These are phyloP conservation scores for Kernera saxatilis DNA, from an alignment of 345 rosid genomes.

Conservation along the genomic window DNA sequence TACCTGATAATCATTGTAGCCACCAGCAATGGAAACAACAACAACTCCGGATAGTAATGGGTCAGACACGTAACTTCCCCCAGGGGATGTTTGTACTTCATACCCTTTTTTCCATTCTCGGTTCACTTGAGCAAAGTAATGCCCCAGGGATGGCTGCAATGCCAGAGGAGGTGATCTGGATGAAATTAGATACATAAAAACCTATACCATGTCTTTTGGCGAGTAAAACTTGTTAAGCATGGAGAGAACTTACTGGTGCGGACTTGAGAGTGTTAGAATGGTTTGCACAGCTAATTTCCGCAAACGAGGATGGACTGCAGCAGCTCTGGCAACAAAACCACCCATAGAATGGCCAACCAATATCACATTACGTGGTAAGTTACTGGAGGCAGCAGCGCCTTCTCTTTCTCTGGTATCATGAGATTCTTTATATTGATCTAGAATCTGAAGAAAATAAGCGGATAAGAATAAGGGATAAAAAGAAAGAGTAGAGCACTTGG, in stretches of 20 bases:
- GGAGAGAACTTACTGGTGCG: conserved; percentile 78
- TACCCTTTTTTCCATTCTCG: conserved; percentile 83
- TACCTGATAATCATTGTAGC: conserved; percentile 93
- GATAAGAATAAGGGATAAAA: background rate
- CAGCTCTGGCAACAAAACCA: conserved; percentile 99
- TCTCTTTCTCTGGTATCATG: conserved; percentile 61
- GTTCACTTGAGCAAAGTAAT: conserved; percentile 72
- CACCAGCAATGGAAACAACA: conserved; percentile 85
- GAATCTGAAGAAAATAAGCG: conserved; percentile 46
- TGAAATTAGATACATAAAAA: conserved; percentile 32
- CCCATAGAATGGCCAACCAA: conserved; percentile 99
- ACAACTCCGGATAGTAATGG: conserved; percentile 70
- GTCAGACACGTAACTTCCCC: conserved; percentile 48
- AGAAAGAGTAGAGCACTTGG: background rate
- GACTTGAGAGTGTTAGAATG: conserved; percentile 85
- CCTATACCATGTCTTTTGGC: conserved; percentile 13
- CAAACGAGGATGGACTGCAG: conserved; percentile 70
- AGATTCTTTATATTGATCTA: conserved; percentile 87
- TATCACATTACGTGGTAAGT: conserved; percentile 74
- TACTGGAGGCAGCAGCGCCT: conserved; percentile 63
- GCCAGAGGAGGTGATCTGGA: conserved; percentile 97
- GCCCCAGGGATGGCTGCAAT: conserved; percentile 92
- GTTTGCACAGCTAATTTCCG: conserved; percentile 82
- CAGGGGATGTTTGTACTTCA: conserved; percentile 46
- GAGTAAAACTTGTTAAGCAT: conserved; percentile 13